Conservation (phyloP, 2,329 filamentous ascomycete species). For the Cercospora nicotianae region DNA sequence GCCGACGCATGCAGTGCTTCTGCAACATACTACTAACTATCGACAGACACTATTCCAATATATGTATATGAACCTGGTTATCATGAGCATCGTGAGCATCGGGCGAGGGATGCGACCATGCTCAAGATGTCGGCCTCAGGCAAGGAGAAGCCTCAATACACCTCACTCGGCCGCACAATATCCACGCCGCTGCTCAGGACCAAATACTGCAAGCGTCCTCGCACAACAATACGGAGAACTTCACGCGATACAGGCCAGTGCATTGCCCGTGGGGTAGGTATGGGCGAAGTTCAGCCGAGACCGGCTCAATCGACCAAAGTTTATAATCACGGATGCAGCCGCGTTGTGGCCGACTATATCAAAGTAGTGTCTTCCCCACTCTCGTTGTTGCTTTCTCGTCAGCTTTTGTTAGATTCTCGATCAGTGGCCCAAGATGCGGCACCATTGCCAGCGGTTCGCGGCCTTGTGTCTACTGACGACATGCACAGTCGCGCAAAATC, state of each 20-base stretch:
- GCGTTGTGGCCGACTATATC: constrained; percentile 1
- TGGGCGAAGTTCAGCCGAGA: constrained; percentile 9
- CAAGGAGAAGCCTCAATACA: background rate
- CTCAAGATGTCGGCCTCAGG: background rate
- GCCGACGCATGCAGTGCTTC: background rate
- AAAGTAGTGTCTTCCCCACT: background rate
- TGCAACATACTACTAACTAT: background rate
- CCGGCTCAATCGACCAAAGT: constrained; percentile 6
- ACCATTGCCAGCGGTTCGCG: too few relatives aligned
- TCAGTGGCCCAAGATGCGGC: background rate
- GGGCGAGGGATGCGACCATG: background rate
- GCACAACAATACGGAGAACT: background rate
- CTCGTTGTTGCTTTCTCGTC: background rate
- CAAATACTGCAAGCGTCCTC: background rate
- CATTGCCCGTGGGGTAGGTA: background rate
- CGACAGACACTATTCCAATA: background rate
- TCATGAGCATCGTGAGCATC: background rate
- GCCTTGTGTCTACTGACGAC: background rate
- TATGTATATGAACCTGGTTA: background rate
- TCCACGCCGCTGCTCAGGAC: background rate
- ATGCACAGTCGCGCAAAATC: background rate
- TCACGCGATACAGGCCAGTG: background rate
- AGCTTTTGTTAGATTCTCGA: background rate
- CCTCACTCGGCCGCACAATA: background rate
- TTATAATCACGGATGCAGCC: background rate